phyloP scores from a whole-genome alignment of 116 monocot genomes.

The Zostera marina region DNA sequence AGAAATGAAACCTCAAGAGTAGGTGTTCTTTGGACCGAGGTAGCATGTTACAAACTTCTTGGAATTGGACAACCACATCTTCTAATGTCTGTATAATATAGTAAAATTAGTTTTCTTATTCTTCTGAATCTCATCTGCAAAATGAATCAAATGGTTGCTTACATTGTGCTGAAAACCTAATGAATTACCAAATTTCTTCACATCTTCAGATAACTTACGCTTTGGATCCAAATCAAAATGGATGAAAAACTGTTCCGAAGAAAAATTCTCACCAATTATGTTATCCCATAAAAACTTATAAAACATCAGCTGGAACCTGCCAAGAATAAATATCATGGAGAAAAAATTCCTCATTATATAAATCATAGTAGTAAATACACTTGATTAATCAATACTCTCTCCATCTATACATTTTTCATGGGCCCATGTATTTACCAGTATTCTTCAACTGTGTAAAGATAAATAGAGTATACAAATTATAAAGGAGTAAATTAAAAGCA shows the following conservation, averaged over 20 bases:
- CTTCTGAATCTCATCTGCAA: background rate
- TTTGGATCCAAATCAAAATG: slow-evolving; percentile 50
- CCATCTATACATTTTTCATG: too few relatives aligned
- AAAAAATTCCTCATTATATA: background rate
- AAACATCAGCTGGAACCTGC: slow-evolving; percentile 82
- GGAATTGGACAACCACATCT: slow-evolving; percentile 42
- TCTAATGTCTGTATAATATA: slow-evolving; percentile 38
- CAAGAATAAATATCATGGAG: background rate
- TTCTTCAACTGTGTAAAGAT: too few relatives aligned
- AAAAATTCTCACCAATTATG: slow-evolving; percentile 24
- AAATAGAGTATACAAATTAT: too few relatives aligned
- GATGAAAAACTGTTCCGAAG: slow-evolving; percentile 26
- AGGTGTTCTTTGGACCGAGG: slow-evolving; percentile 43
- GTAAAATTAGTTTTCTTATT: background rate
- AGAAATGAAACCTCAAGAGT: slow-evolving; percentile 32
- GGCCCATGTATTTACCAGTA: too few relatives aligned
- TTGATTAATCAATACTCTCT: too few relatives aligned
- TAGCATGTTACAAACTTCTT: slow-evolving; percentile 22
- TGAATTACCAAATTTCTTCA: slow-evolving; percentile 25
- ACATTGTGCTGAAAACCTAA: slow-evolving; percentile 56
- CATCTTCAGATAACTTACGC: slow-evolving; percentile 34
- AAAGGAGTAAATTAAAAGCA: too few relatives aligned
- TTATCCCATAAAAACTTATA: slow-evolving; percentile 81
- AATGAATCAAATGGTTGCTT: background rate
- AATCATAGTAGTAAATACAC: too few relatives aligned